Evolutionary conservation across 1,284 basidiomycete species (phyloP).

Genomic region (Rhodotorula sp.): DNA sequence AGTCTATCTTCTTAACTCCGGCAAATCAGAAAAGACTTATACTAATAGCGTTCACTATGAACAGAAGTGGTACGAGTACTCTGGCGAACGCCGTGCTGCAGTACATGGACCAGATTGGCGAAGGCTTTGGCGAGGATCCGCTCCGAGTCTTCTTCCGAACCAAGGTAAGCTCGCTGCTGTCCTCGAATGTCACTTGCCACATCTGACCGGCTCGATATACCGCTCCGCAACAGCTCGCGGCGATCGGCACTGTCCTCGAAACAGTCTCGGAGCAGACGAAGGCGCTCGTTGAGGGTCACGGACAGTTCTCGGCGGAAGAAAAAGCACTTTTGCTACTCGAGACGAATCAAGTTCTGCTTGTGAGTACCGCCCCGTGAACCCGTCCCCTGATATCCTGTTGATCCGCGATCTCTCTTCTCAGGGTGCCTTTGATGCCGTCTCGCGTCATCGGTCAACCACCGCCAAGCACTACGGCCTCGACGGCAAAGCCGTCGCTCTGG

Average conservation of each 20-base stretch:
- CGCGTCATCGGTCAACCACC: slow-evolving; percentile 70
- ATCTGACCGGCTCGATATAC: background rate
- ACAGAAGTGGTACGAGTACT: slow-evolving; percentile 42
- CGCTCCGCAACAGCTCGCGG: slow-evolving; percentile 19
- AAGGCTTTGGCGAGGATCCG: slow-evolving; percentile 63
- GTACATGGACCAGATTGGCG: slow-evolving; percentile 58
- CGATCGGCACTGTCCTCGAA: slow-evolving; percentile 49
- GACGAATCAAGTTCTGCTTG: slow-evolving; percentile 69
- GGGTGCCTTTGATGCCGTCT: slow-evolving; percentile 69
- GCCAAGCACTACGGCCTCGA: slow-evolving; percentile 72
- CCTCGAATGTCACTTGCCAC: slow-evolving; percentile 1
- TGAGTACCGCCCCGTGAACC: slow-evolving; percentile 48
- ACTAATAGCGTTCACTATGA: no score
- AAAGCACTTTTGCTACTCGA: slow-evolving; percentile 60
- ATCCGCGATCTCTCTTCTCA: slow-evolving; percentile 44
- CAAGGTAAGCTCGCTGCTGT: slow-evolving; percentile 53
- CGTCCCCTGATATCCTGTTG: background rate
- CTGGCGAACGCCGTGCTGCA: slow-evolving; percentile 57
- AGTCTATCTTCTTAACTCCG: slow-evolving; percentile 28
- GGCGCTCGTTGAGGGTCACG: slow-evolving; percentile 31
- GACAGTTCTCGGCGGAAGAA: slow-evolving; percentile 43
- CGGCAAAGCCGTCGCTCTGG: slow-evolving; percentile 54
- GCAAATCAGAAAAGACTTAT: background rate
- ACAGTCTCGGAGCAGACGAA: slow-evolving; percentile 46
- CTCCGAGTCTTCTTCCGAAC: slow-evolving; percentile 81